Conservation (phyloP, 2,329 filamentous ascomycete species). For the Aspergillus eucalypticola region DNA sequence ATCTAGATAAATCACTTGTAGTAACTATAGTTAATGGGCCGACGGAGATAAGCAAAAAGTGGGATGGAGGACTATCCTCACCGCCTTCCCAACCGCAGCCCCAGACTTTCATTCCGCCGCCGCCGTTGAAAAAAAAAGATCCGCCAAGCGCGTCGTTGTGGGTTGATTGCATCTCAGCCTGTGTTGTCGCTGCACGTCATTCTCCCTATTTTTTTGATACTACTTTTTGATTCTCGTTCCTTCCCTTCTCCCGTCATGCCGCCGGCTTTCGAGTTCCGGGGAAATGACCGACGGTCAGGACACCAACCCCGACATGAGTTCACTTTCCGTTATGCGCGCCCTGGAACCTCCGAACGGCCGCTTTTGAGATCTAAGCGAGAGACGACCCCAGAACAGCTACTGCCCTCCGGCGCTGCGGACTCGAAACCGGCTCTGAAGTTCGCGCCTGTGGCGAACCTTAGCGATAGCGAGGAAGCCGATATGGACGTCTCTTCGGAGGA, state of each 20-base stretch:
- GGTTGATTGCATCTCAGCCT: not conserved
- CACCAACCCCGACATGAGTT: conserved; percentile 36
- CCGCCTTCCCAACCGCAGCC: not conserved
- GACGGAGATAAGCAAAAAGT: not conserved
- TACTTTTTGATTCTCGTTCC: not conserved
- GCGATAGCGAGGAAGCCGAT: conserved; percentile 48
- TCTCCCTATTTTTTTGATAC: not conserved
- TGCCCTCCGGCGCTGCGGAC: conserved; percentile 23
- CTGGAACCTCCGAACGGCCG: conserved; percentile 40
- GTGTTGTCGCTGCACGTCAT: not conserved
- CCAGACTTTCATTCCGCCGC: not conserved
- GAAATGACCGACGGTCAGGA: conserved; percentile 29
- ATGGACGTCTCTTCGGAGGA: conserved; percentile 47
- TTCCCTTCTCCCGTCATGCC: conserved; percentile 20
- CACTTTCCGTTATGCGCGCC: conserved; percentile 42
- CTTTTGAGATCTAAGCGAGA: conserved; percentile 38
- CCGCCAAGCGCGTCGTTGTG: not conserved
- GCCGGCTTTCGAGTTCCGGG: conserved; percentile 37
- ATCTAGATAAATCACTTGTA: no score
- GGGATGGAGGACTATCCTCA: not conserved
- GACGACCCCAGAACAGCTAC: conserved; percentile 38
- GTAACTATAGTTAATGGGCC: no score
- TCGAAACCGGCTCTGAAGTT: conserved; percentile 37
- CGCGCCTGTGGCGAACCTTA: conserved; percentile 40
- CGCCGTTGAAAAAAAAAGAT: not conserved